Conservation (phyloP, 352 stramenopile genomes). For the Phytophthora vignae region DNA sequence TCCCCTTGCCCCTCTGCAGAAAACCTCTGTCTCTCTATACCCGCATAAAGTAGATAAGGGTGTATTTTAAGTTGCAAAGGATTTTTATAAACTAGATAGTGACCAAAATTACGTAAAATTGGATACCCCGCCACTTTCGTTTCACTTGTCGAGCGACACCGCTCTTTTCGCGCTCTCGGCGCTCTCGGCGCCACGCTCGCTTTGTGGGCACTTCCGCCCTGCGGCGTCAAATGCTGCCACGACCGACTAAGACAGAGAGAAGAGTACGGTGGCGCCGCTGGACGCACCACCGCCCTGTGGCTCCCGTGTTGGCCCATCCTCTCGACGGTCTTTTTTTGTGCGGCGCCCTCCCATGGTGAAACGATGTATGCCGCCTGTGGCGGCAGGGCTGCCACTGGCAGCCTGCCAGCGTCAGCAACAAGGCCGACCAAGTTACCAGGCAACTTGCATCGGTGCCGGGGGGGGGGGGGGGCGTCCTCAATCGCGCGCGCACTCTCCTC, state of each 20-base stretch:
- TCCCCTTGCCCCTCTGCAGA: conserved; percentile 24
- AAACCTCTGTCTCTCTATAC: conserved; percentile 9
- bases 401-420: no score
- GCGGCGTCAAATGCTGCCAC: conserved; percentile 16
- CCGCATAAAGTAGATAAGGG: neutral
- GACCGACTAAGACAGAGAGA: conserved; percentile 37
- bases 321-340: conserved; percentile 7
- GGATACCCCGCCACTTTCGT: conserved; percentile 13
- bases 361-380: conserved; percentile 10
- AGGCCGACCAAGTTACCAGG: neutral
- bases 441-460: neutral
- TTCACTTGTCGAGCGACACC: conserved; percentile 13
- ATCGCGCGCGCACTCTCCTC: conserved; percentile 7
- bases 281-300: conserved; percentile 26
- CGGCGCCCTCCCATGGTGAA: conserved; percentile 2
- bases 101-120: neutral
- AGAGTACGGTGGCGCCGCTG: conserved; percentile 29
- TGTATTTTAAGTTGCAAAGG: neutral
- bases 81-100: no score
- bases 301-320: conserved; percentile 22
- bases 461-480: conserved; percentile 12
- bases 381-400: no score
- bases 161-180: neutral
- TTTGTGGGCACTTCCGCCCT: conserved; percentile 19
- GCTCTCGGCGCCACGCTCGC: neutral